Evolutionary conservation across 1,284 basidiomycete species (phyloP).

Genomic region (Trichosporon sp.): DNA sequence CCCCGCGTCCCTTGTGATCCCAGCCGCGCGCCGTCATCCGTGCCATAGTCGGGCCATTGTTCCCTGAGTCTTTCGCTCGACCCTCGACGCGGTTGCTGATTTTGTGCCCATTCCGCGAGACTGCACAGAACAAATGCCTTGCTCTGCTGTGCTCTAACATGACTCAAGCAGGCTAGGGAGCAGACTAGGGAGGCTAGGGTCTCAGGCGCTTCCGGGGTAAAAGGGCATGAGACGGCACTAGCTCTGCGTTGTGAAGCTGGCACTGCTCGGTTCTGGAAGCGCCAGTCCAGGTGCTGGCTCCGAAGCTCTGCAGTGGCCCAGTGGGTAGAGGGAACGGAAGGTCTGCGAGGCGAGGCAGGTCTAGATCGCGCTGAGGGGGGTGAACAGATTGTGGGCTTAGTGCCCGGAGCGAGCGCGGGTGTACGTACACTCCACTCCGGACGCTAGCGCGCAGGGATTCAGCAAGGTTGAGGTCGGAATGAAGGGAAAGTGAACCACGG

Average conservation of each 20-base stretch:
- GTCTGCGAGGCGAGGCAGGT: background rate
- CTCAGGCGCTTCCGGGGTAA: background rate
- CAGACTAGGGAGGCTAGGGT: background rate
- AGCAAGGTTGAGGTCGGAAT: background rate
- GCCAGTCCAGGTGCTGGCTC: too few species aligned
- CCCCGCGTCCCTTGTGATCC: background rate
- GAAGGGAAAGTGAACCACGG: background rate
- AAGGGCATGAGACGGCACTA: background rate
- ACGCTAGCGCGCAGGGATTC: background rate
- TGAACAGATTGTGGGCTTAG: background rate
- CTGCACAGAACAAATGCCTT: too few species aligned
- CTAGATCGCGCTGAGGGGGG: background rate
- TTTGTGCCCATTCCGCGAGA: too few species aligned
- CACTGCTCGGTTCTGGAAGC: too few species aligned
- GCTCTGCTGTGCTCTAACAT: too few species aligned
- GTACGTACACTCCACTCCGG: background rate
- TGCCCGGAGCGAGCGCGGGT: background rate
- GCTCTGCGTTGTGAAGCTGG: background rate
- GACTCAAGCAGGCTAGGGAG: too few species aligned
- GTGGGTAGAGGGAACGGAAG: background rate
- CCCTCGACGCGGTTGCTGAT: too few species aligned
- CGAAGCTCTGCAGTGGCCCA: too few species aligned
- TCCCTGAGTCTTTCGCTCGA: background rate
- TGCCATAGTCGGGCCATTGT: background rate
- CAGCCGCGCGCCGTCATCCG: background rate